Evolutionary conservation across 1,284 basidiomycete genomes (phyloP), one percentile per base, ranked within the genome.

Genomic region (Tetrapyrgos nigripes): DNA sequence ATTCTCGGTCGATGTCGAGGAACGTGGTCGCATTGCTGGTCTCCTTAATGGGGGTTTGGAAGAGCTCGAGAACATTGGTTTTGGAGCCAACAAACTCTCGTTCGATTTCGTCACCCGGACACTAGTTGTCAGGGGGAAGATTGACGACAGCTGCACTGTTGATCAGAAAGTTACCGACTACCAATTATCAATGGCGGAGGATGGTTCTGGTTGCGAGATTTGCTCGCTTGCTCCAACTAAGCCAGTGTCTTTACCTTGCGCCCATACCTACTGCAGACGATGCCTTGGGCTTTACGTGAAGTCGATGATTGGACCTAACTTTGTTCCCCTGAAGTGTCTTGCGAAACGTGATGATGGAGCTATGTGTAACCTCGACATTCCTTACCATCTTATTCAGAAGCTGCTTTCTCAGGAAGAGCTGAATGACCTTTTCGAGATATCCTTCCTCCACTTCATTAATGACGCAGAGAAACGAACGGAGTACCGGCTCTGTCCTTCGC

Each of bases 261-360:
- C 73, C 13, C 84, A 86, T 66, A 61, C 64, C 35, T 86, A 85
- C 66, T 86, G 84, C 70, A 71, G 62, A 23, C 40, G 68, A n/a
- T 86, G 84, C 66, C 71, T 86, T 45, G 70, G 75, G 55, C 73
- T 77, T 54, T 76, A 79, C 60, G 69, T 83, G 47, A 63, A 60
- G n/a, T 70, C 73, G 28, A 59, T 70, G 14, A 65, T 72, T 35
- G 64, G 66, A 19, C 60, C 64, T 46, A 62, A 59, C 52, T 66
- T 72, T 59, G 52, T 68, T 59, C 63, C 67, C 54, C 57, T 73
- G 37, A 65, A 55, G 26, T 84, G 83, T 65, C 68, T 83, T 28
- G 76, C 71, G 1, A 51, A 48, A 46, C 46, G 50, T 47, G 58
- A 54, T 27, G 68, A 66, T 28, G 62, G 57, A 3, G 55, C 64